phyloP scores from a whole-genome alignment of 768 basidiomycete species.

The Rhodotorula diobovata region DNA sequence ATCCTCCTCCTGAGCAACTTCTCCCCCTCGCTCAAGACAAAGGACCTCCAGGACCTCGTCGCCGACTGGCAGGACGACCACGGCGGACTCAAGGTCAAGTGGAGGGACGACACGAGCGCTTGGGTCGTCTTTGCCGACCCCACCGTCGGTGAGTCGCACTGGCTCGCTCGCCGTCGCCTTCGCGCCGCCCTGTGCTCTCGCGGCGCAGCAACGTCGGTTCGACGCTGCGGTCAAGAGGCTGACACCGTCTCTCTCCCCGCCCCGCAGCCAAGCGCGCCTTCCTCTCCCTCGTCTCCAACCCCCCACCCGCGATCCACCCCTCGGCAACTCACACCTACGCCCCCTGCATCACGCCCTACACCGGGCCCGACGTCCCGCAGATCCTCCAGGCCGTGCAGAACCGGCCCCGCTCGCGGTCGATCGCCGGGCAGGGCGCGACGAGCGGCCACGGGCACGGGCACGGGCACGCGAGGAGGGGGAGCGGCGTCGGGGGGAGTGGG shows the following conservation, averaged over 20 bases:
- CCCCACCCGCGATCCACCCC: constrained; percentile 54
- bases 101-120: constrained; percentile 94
- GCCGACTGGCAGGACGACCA: constrained; percentile 75
- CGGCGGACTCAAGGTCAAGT: constrained; percentile 98
- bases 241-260: constrained; percentile 9
- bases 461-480: constrained; percentile 15
- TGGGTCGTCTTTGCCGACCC: constrained; percentile 92
- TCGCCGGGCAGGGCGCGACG: constrained; percentile 2
- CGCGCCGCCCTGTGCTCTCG: not conserved
- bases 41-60: constrained; percentile 88
- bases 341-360: constrained; percentile 72
- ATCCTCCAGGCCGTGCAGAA: constrained; percentile 50
- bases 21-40: constrained; percentile 90
- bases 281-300: constrained; percentile 74
- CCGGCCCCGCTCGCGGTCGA: constrained; percentile 38
- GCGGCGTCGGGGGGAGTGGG: constrained; percentile 11
- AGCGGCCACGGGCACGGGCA: not conserved
- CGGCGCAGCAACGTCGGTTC: not conserved
- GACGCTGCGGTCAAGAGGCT: not conserved
- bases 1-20: constrained; percentile 91
- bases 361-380: constrained; percentile 81
- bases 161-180: not conserved
- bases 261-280: constrained; percentile 85
- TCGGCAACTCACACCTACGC: constrained; percentile 11
- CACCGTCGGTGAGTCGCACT: constrained; percentile 64